Evolutionary conservation across 2,329 filamentous ascomycete genomes (phyloP), one percentile per base, ranked within the genome.

Genomic region (Paracorniculantispora psalliotae): DNA sequence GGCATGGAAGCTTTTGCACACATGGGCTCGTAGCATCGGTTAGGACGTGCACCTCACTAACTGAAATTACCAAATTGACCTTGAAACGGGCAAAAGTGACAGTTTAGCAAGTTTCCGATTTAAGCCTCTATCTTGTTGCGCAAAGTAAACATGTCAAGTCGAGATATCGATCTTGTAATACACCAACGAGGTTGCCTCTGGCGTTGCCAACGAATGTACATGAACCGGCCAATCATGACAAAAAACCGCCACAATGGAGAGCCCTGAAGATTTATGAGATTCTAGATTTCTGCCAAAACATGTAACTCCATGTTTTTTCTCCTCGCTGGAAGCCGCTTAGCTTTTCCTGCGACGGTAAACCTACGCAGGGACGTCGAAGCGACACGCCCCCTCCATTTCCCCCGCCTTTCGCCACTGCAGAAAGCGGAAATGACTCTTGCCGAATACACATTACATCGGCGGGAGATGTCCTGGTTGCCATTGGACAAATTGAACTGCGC

Each of bases 281-380:
- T 37, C 12, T 37, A 37, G 12, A 37, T 37, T 9, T 37, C 17
- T 37, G 17, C 4, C 17, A 15, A 5, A 37, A 13, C 33, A 5
- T 37, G 12, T 44, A 2, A 44, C 3, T 44, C 21, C 13, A 19
- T 44, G 7, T 43, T 43, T 19, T 43, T 43, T 43, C n/a, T n/a
- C 17, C 17, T 43, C 39, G 5, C 17, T 17, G n/a, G n/a, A n/a
- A n/a, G n/a, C n/a, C n/a, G 13, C n/a, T 19, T 21, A 4, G 41
- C 33, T 37, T 37, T n/a, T n/a, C n/a, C 33, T 19, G 53, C 43
- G 39, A 47, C 30, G 28, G 28, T 48, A 56, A 56, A 56, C 53
- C 30, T 56, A 56, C 53, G 53, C 53, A 56, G 43, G 53, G 53
- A 44, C 43, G 26, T 39, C 19, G 5, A 44, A 5, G 17, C 37